phyloP scores from a whole-genome alignment of 2,329 filamentous ascomycete genomes.

The Exophiala phaeomuriformis region DNA sequence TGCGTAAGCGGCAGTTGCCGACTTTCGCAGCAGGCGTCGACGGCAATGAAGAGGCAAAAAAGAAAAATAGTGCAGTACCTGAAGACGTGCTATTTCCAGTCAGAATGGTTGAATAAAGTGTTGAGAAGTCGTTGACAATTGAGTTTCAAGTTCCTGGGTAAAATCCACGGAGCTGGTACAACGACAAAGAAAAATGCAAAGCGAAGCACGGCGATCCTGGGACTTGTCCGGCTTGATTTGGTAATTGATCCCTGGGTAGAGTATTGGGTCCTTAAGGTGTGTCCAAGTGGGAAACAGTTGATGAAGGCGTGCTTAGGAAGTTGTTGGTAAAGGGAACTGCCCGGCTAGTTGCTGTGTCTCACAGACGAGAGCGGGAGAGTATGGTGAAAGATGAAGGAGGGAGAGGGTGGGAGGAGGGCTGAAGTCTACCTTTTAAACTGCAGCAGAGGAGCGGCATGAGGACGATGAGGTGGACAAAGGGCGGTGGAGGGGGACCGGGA shows the following conservation, averaged over 20 bases:
- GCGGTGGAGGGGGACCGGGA: not conserved
- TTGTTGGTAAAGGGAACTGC: not conserved
- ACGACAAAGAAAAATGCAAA: slow-evolving; percentile 2
- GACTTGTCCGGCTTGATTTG: slow-evolving; percentile 22
- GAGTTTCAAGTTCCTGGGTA: not conserved
- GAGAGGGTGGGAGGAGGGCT: slow-evolving; percentile 11
- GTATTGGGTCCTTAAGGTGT: slow-evolving; percentile 1
- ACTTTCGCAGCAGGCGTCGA: not conserved
- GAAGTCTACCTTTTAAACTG: slow-evolving; percentile 28
- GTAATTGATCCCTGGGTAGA: slow-evolving; percentile 23
- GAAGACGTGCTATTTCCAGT: not conserved
- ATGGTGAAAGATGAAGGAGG: slow-evolving; percentile 20
- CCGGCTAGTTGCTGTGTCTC: not conserved
- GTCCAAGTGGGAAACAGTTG: not conserved
- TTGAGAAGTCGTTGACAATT: not conserved
- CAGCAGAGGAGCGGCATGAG: not conserved
- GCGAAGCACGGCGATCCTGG: slow-evolving; percentile 18
- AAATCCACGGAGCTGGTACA: slow-evolving; percentile 1
- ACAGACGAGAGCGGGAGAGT: slow-evolving; percentile 17
- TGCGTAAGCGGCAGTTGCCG: not conserved
- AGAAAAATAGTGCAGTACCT: not conserved
- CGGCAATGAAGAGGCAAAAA: not conserved
- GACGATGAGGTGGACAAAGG: not conserved
- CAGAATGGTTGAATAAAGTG: not conserved
- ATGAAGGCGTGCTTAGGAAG: not conserved